Conservation (phyloP, 2,329 filamentous ascomycete genomes). For the Aphanocladium album region DNA sequence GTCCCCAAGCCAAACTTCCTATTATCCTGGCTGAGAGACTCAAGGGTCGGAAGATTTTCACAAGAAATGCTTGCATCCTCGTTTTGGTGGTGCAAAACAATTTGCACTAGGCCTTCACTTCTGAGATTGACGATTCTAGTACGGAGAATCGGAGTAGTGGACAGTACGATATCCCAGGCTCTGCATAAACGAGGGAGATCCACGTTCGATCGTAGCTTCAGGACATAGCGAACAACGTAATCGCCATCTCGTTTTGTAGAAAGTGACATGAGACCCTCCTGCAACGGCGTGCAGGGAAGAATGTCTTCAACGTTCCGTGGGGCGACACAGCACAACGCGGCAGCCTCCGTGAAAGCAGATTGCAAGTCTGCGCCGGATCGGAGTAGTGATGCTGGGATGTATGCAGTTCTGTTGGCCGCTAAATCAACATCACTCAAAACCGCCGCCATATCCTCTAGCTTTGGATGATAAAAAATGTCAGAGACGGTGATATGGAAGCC, state of each 20-base stretch:
- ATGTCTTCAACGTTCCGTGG: slow-evolving; percentile 15
- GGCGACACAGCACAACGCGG: background rate
- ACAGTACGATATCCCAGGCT: slow-evolving; percentile 16
- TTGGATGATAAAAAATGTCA: background rate
- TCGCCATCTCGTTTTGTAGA: slow-evolving; percentile 15
- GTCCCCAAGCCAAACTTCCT: slow-evolving; percentile 13
- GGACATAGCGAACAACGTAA: slow-evolving; percentile 16
- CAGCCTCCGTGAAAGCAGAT: background rate
- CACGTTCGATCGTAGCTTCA: slow-evolving; percentile 10
- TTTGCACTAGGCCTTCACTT: background rate
- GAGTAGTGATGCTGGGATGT: background rate
- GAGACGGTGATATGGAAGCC: background rate
- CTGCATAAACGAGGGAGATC: slow-evolving; percentile 9
- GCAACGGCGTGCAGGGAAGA: slow-evolving; percentile 19
- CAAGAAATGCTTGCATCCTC: background rate
- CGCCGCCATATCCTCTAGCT: background rate
- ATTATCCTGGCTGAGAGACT: background rate
- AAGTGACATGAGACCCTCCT: slow-evolving; percentile 18
- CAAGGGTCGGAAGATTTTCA: background rate
- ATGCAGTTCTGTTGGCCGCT: too few relatives aligned
- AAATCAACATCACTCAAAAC: background rate
- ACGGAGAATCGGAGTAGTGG: slow-evolving; percentile 8
- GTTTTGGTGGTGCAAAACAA: background rate
- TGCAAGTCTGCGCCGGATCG: background rate
- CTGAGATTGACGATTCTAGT: slow-evolving; percentile 6